Conservation (phyloP, 352 stramenopile genomes). For the Phytophthora capsici region DNA sequence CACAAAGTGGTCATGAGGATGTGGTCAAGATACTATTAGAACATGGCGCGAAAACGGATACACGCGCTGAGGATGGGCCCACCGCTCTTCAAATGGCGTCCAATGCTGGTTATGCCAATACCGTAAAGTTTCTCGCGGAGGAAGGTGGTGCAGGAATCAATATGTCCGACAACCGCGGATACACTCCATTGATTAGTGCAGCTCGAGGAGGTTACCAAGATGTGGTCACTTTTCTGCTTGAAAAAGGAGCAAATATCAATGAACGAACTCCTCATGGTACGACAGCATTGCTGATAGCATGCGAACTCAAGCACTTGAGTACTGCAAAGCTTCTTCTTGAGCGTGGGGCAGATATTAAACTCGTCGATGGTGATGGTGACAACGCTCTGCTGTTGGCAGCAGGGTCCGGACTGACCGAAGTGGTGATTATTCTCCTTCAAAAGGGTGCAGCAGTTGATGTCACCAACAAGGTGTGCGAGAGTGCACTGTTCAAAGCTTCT, state of each 20-base stretch:
- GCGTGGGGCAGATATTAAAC: neutral
- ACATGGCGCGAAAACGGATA: neutral
- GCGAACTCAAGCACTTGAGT: neutral
- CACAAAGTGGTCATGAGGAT: neutral
- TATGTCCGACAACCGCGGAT: neutral
- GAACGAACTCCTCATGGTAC: neutral
- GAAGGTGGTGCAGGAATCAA: neutral
- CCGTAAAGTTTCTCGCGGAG: neutral
- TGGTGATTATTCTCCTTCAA: neutral
- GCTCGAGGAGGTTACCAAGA: neutral
- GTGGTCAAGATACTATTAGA: neutral
- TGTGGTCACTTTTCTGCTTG: neutral
- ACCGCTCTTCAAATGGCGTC: neutral
- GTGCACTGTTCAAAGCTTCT: neutral
- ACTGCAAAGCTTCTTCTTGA: neutral
- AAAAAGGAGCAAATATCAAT: neutral
- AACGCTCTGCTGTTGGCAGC: conserved; percentile 2
- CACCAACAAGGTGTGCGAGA: neutral
- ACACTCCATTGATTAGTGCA: neutral
- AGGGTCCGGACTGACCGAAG: neutral
- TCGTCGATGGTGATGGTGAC: neutral
- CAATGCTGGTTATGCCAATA: neutral
- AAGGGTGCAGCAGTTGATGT: neutral
- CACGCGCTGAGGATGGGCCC: neutral
- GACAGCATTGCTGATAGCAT: neutral